phyloP scores from a whole-genome alignment of 495 filamentous ascomycete species.

The Acidomyces sp. region DNA sequence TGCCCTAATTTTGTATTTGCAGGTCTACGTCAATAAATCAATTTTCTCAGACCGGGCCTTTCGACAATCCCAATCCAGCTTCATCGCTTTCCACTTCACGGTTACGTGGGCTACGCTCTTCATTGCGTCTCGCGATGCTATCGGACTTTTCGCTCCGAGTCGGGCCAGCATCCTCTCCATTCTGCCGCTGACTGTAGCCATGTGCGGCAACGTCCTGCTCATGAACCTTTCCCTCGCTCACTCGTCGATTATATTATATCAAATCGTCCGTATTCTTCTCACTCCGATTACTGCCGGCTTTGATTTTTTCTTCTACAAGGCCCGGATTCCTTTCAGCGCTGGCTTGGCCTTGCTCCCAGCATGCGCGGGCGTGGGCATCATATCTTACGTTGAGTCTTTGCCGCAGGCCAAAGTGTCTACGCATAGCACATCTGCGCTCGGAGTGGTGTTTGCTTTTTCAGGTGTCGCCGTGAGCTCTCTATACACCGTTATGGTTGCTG shows the following conservation, averaged over 20 bases:
- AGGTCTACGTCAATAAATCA: too few species aligned
- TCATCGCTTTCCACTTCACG: slow-evolving; percentile 62
- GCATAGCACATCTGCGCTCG: slow-evolving; percentile 9
- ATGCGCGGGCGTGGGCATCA: slow-evolving; percentile 53
- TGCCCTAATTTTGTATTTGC: too few species aligned
- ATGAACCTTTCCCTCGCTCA: slow-evolving; percentile 60
- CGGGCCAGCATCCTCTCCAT: slow-evolving; percentile 43
- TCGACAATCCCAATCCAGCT: slow-evolving; percentile 52
- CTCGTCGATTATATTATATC: slow-evolving; percentile 62
- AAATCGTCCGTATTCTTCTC: slow-evolving; percentile 59
- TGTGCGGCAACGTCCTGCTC: slow-evolving; percentile 59
- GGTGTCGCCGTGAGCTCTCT: slow-evolving; percentile 6
- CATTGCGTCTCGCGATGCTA: slow-evolving; percentile 45
- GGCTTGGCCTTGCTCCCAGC: slow-evolving; percentile 47
- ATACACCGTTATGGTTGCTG: slow-evolving; percentile 18
- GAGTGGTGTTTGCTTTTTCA: slow-evolving; percentile 14
- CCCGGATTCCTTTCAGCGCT: slow-evolving; percentile 43
- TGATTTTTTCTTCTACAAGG: slow-evolving; percentile 51
- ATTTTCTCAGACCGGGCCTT: slow-evolving; percentile 53
- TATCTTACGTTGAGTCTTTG: slow-evolving; percentile 59
- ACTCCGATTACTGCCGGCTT: slow-evolving; percentile 55
- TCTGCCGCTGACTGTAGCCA: slow-evolving; percentile 51
- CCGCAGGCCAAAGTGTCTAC: slow-evolving; percentile 29
- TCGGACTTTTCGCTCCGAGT: slow-evolving; percentile 48
- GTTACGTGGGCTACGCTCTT: slow-evolving; percentile 27